Evolutionary conservation across 805 yeast genomes (phyloP), one percentile per base, ranked within the genome.

Genomic region (Metschnikowia reukaufii): DNA sequence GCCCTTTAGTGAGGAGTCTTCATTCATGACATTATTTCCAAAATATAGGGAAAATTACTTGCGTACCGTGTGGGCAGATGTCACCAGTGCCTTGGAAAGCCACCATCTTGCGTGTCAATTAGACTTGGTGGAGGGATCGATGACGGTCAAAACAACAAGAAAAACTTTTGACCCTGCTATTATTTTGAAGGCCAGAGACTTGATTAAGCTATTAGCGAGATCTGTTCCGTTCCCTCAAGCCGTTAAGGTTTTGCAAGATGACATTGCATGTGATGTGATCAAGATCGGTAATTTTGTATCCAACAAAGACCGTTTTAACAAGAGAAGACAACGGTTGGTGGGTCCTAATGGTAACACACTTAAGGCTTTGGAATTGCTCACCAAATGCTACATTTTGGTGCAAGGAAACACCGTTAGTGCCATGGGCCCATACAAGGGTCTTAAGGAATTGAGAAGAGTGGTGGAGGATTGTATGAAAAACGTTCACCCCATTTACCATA

Each of bases 181-280:
- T 44, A 88, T 94, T 57, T 77, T 94, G 59, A 92, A 90, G 61
- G 97, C 98, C 16, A 81, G 99, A 64, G 99, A 94, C 68, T 76
- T 94, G 65, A 89, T 94, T 62, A 94, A 92, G 68, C 77, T 94
- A 44, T 74, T 94, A 56, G 96, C 98, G 0, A 82, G 99, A 68
- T 88, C 97, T 2, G 99, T 94, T 33, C 98, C 99, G 21, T 87
- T 87, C 57, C 97, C 97, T 3, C 99, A 94, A 66, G 98, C 98
- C 1, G 81, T 88, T 21, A 92, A 89, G 70, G 85, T 94, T 38
- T 68, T 94, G 49, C 87, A 90, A 58, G 97, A 92, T 62, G 97
- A 91, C 55, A 74, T 85, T 58, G 97, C 97, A 0, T 91, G 97
- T 71, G 99, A 94, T 60, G 94, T 94, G 41, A 88, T 94, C 56